Percentiles rank a stretch among this genome's conserved stretches.
Conservation (phyloP, 345 rosid genomes). For the Melastoma malabathricum region DNA sequence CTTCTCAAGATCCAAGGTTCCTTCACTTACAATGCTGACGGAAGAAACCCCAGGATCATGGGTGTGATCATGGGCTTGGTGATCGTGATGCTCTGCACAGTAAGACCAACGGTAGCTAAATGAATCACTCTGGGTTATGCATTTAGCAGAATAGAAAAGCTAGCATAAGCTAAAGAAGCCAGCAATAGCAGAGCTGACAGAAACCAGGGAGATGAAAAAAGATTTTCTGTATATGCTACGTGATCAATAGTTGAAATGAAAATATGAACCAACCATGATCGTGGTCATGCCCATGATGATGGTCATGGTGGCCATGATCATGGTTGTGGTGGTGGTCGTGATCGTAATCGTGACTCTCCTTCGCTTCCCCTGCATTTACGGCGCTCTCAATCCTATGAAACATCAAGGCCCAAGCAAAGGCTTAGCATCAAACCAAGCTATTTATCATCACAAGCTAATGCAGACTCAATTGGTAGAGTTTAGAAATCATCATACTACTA, state of each 20-base stretch:
- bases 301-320: slow-evolving; percentile 26
- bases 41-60: slow-evolving; percentile 97
- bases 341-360: slow-evolving; percentile 30
- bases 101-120: slow-evolving; percentile 2
- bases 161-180: no score
- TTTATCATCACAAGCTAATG: slow-evolving; percentile 2
- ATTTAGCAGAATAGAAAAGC: no score
- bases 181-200: no score
- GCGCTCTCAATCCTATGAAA: slow-evolving; percentile 70
- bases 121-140: no score
- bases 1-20: slow-evolving; percentile 92
- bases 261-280: slow-evolving; percentile 44
- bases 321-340: slow-evolving; percentile 24
- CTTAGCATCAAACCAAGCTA: not conserved
- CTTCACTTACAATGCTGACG: slow-evolving; percentile 88
- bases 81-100: slow-evolving; percentile 57
- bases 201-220: no score
- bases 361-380: slow-evolving; percentile 38
- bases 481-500: no score
- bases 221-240: not conserved
- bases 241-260: not conserved
- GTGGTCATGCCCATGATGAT: slow-evolving; percentile 47
- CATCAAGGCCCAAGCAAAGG: slow-evolving; percentile 1
- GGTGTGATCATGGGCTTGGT: slow-evolving; percentile 74
- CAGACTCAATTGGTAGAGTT: not conserved